A percentile compares a stretch with the other conserved stretches of the same genome.
Conservation (phyloP, 768 basidiomycete genomes). For the Boletus reticulatus region DNA sequence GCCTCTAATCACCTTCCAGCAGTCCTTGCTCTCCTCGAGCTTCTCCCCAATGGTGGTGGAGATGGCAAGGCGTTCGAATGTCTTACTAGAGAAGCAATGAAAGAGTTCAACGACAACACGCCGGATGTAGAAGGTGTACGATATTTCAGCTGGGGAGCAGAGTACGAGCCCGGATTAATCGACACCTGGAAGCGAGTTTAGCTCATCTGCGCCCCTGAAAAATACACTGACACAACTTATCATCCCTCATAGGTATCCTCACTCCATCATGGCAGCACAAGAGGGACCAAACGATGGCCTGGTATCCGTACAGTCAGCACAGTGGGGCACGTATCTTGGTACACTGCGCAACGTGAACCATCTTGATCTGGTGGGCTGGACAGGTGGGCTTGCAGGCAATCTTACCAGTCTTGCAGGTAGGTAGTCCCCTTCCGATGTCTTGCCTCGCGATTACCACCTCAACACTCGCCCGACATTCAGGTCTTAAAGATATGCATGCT, state of each 20-base stretch:
- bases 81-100: constrained; percentile 84
- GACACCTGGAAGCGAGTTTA: constrained; percentile 75
- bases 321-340: constrained; percentile 97
- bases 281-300: constrained; percentile 96
- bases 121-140: constrained; percentile 75
- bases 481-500: constrained; percentile 81
- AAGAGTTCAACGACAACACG: constrained; percentile 81
- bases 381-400: constrained; percentile 36
- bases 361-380: constrained; percentile 92
- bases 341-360: constrained; percentile 91
- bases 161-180: constrained; percentile 83
- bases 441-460: not conserved
- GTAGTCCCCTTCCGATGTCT: not conserved
- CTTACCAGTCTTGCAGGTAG: constrained; percentile 23
- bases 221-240: not conserved
- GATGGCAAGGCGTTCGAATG: constrained; percentile 93
- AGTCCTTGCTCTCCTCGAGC: constrained; percentile 70
- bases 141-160: constrained; percentile 96
- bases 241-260: constrained; percentile 49
- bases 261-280: constrained; percentile 76
- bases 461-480: constrained; percentile 1
- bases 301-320: constrained; percentile 82
- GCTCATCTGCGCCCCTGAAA: not conserved
- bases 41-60: constrained; percentile 89
- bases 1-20: constrained; percentile 65